Base-by-base conservation (phyloP, 345 rosid species). In the Sonneratia alba region DNA sequence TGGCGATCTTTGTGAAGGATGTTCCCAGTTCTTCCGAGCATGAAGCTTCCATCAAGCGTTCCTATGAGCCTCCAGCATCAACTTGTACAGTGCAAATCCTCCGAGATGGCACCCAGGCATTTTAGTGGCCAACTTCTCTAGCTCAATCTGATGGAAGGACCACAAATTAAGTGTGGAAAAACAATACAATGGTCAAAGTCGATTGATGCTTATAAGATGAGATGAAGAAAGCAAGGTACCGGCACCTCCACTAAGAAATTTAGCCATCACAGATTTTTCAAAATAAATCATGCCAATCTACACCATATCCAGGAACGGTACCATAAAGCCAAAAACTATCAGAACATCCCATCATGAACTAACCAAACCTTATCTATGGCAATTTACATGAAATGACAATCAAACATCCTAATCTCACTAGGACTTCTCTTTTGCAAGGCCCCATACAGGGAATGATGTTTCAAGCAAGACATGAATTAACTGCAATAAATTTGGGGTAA, bases 71-170 rank as follows among this genome's bases (percentile, higher is more conserved):
- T 87, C 90, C 11, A 84, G 68, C 91, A 94, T 87, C 83, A 82
- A 75, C 76, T 85, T 83, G 72, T 86, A 91, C 21, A 94, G 95
- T 56, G 95, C 88, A 72, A 86, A 83, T 66, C 97, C 97, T 78
- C 97, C 98, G 64, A 79, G 89, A 83, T 94, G 98, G 83, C 97
- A 91, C 61, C 97, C 97, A 1, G 97, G 98, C 98, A 94, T 91
- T 79, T 82, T 85, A 10, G 80, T 74, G 56, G 87, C 53, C 96
- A 88, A 86, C 56, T 71, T 78, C 85, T 87, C 86, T 71, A 94
- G 67, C 59, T 88, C 93, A 68, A 67, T 77, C 97, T 94, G 88
- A 72, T 74, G 49, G 70, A 22, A 77, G 56, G 67, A 73, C 61
- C 14, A 22, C 40, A 40, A 21, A 38, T 67, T n/a, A 67, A 15